phyloP scores from a whole-genome alignment of 176 grass and related monocot genomes.

The Phoenix dactylifera region DNA sequence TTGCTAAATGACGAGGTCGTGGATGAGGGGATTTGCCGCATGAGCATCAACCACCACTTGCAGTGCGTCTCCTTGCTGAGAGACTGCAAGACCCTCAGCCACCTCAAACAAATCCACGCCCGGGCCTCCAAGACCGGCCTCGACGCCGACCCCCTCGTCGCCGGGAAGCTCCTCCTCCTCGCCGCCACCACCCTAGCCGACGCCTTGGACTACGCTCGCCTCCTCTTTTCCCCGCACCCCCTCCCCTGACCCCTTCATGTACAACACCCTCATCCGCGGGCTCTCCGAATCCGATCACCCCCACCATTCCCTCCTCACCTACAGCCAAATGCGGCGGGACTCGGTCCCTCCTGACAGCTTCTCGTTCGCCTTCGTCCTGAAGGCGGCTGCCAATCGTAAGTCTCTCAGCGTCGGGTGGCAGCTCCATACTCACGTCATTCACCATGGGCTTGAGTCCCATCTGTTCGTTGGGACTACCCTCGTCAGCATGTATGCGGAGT shows the following conservation, averaged over 20 bases:
- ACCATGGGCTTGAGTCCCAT: slow-evolving; percentile 2
- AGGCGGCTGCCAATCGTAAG: slow-evolving; percentile 9
- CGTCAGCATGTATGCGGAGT: slow-evolving; percentile 15
- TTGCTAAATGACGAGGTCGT: too few species aligned
- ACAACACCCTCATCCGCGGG: slow-evolving; percentile 27
- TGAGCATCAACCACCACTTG: background rate
- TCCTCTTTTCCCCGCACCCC: slow-evolving; percentile 11
- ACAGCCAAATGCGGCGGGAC: slow-evolving; percentile 7
- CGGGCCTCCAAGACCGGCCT: slow-evolving; percentile 8
- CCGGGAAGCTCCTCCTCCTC: slow-evolving; percentile 17
- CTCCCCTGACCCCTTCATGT: slow-evolving; percentile 21
- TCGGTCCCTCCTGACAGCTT: slow-evolving; percentile 16
- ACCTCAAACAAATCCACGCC: slow-evolving; percentile 18
- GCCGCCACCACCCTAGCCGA: slow-evolving; percentile 13
- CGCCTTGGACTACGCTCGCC: slow-evolving; percentile 7
- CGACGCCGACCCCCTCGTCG: slow-evolving; percentile 8
- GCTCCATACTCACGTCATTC: slow-evolving; percentile 7
- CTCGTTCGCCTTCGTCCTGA: slow-evolving; percentile 24
- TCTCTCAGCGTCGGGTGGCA: background rate
- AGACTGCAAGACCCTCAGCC: slow-evolving; percentile 5
- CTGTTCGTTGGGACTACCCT: slow-evolving; percentile 21
- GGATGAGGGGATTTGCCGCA: too few species aligned
- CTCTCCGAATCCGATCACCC: slow-evolving; percentile 15
- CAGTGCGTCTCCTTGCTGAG: slow-evolving; percentile 5
- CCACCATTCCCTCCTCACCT: slow-evolving; percentile 2